Evolutionary conservation across 2,329 filamentous ascomycete genomes (phyloP), one percentile per base, ranked within the genome.

Genomic region (Pseudogymnoascus sp.): DNA sequence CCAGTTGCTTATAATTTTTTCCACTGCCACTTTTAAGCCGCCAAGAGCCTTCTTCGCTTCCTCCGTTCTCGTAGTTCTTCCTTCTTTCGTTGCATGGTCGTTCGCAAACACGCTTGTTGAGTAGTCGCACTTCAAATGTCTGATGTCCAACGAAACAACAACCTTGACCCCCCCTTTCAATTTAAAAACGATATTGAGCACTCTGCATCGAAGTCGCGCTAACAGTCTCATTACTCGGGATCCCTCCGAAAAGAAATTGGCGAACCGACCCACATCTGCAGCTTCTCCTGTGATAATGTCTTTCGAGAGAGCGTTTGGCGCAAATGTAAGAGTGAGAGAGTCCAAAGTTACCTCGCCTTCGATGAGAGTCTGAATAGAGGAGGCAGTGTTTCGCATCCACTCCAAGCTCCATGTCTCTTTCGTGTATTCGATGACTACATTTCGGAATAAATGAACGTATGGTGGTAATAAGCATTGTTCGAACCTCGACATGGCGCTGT

Each of bases 151-250:
- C 4, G 62, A 63, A 2, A 68, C 65, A 6, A 64, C 24, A 3
- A 66, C n/a, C 22, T 46, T 62, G 26, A 61, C 64, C 33, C 10
- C 41, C 35, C 41, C 61, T 31, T 28, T 6, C 11, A 69, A 68
- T 16, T 69, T 72, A 4, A 72, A 26, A 2, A 73, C 46, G 6
- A 73, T 43, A 11, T 67, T 69, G 37, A 72, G 62, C 3, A 40
- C 61, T 50, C 65, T 67, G 26, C 69, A 70, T 12, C 40, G 59
- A 8, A 73, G 56, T 12, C 61, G 62, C 5, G 37, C 60, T 11
- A 72, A 59, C 19, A 65, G 63, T 14, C 12, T 59, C 66, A 72
- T 68, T 8, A 72, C 37, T 3, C 31, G 35, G 10, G 68, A 65
- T 4, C 40, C 33, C 7, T 62, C 46, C 56, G 61, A 66, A 2